These are phyloP conservation scores for Beauveria pseudobassiana DNA, from an alignment of 2,329 filamentous ascomycete species.

Conservation along the genomic window DNA sequence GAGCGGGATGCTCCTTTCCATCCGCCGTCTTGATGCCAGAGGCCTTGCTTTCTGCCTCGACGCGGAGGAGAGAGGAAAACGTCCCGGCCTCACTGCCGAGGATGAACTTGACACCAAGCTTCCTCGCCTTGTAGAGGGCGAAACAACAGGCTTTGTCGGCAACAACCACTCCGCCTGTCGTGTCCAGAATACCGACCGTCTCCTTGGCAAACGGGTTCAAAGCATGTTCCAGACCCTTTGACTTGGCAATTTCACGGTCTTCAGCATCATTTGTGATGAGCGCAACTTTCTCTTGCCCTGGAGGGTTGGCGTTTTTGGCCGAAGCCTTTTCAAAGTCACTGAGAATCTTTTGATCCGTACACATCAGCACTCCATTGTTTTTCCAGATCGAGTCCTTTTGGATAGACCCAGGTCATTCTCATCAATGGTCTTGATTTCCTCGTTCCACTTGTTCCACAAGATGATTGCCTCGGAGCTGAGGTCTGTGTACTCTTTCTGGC, in stretches of 20 bases:
- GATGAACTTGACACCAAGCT: constrained; percentile 33
- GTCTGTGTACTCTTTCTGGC: constrained; percentile 37
- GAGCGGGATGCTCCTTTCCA: constrained; percentile 24
- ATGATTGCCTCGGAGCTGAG: constrained; percentile 34
- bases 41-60: constrained; percentile 16
- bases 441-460: constrained; percentile 39
- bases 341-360: neutral
- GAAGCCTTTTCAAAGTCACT: neutral
- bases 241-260: constrained; percentile 17
- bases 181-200: constrained; percentile 35
- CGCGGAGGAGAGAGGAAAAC: constrained; percentile 22
- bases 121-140: constrained; percentile 33
- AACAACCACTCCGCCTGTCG: constrained; percentile 35
- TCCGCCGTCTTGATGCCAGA: constrained; percentile 33
- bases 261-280: neutral
- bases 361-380: constrained; percentile 25
- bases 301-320: neutral
- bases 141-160: constrained; percentile 40
- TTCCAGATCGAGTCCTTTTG: constrained; percentile 22
- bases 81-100: constrained; percentile 25
- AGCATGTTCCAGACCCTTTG: constrained; percentile 22
- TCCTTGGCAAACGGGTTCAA: constrained; percentile 31
- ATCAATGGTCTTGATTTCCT: constrained; percentile 28
- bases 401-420: neutral
- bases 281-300: neutral